A percentile compares a stretch with the other conserved stretches of the same genome.
Conservation (phyloP, 2,329 filamentous ascomycete genomes). For the Cryphonectria parasitica region DNA sequence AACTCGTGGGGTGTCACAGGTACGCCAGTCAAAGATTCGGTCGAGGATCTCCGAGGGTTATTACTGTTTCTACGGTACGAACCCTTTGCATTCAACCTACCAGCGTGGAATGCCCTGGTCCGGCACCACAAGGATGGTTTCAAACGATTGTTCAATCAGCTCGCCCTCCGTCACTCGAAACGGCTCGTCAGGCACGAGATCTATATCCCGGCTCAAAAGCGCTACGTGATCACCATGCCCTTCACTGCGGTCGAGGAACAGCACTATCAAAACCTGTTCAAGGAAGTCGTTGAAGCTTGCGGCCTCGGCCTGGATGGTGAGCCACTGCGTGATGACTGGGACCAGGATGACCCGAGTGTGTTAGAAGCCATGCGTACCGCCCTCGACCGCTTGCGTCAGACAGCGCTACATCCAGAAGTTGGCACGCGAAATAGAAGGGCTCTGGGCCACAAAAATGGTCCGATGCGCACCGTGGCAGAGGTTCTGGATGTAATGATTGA, state of each 20-base stretch:
- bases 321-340: slow-evolving; percentile 66
- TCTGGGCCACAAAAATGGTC: slow-evolving; percentile 64
- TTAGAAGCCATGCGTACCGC: slow-evolving; percentile 78
- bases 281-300: slow-evolving; percentile 73
- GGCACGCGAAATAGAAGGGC: slow-evolving; percentile 68
- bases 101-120: slow-evolving; percentile 71
- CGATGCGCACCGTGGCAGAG: slow-evolving; percentile 80
- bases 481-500: slow-evolving; percentile 93
- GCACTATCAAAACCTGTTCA: slow-evolving; percentile 77
- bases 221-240: slow-evolving; percentile 85
- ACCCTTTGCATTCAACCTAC: slow-evolving; percentile 68
- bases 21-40: slow-evolving; percentile 78
- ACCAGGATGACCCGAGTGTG: slow-evolving; percentile 58
- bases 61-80: slow-evolving; percentile 79
- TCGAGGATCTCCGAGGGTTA: slow-evolving; percentile 73
- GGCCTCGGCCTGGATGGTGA: slow-evolving; percentile 67
- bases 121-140: slow-evolving; percentile 66
- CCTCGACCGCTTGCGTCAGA: slow-evolving; percentile 78
- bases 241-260: slow-evolving; percentile 92
- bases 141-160: slow-evolving; percentile 66
- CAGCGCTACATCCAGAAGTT: slow-evolving; percentile 84
- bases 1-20: slow-evolving; percentile 94
- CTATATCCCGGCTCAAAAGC: slow-evolving; percentile 77
- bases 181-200: slow-evolving; percentile 78
- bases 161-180: slow-evolving; percentile 87